Conservation (phyloP, 2,329 filamentous ascomycete genomes). For the Colletotrichum viniferum region DNA sequence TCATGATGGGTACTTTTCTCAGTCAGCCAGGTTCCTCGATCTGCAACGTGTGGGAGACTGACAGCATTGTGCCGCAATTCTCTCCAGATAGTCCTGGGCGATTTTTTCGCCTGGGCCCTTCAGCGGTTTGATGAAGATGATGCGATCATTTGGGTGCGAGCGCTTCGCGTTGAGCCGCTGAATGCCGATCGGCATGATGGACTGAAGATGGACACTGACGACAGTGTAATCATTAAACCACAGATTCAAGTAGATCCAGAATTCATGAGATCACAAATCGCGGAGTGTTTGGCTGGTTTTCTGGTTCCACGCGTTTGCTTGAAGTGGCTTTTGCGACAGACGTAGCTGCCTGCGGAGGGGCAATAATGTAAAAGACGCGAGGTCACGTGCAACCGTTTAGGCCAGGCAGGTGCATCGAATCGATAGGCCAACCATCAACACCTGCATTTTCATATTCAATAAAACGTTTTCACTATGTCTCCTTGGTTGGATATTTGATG, state of each 20-base stretch:
- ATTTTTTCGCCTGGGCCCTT: conserved; percentile 65
- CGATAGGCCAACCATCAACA: background rate
- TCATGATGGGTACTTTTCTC: conserved; percentile 68
- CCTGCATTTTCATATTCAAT: accelerated
- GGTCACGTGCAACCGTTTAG: conserved; percentile 9
- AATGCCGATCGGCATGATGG: conserved; percentile 77
- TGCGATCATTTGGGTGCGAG: conserved; percentile 76
- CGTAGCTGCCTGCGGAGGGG: background rate
- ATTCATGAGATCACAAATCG: background rate
- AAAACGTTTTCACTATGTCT: background rate
- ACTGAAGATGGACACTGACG: background rate
- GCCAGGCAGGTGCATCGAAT: background rate
- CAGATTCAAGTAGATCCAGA: background rate
- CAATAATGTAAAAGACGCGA: background rate
- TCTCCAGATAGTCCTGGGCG: conserved; percentile 74
- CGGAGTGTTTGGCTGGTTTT: background rate
- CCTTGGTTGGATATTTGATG: background rate
- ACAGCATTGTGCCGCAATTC: conserved; percentile 82
- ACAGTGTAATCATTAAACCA: accelerated
- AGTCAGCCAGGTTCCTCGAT: background rate
- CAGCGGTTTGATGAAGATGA: conserved; percentile 86
- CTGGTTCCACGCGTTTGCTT: background rate
- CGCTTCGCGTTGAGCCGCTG: conserved; percentile 78
- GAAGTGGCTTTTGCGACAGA: background rate
- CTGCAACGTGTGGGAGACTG: conserved; percentile 25